Evolutionary conservation across 768 basidiomycete species (phyloP).

Genomic region (Serpula lacrymans): DNA sequence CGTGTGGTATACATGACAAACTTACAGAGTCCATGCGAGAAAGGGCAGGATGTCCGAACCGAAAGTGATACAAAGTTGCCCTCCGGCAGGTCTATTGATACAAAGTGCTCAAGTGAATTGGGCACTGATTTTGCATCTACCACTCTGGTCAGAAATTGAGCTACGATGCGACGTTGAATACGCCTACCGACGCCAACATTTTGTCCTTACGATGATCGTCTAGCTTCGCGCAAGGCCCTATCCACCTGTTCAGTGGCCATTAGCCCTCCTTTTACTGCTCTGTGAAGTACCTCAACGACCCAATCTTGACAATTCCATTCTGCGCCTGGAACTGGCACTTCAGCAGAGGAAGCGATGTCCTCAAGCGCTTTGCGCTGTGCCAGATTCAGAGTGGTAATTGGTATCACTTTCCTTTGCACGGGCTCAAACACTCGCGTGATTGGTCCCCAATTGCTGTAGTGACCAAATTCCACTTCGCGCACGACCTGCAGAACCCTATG

Average conservation of each 20-base stretch:
- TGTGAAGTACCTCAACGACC: constrained; percentile 18
- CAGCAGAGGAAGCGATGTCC: constrained; percentile 14
- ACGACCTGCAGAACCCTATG: constrained; percentile 19
- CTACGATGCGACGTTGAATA: no score
- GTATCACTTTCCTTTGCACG: no score
- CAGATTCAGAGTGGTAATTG: constrained; percentile 11
- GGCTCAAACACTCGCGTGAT: constrained; percentile 13
- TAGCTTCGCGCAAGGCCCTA: not conserved
- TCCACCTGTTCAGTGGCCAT: constrained; percentile 17
- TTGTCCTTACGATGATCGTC: no score
- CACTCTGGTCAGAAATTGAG: no score
- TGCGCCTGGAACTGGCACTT: constrained; percentile 21
- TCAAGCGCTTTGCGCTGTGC: constrained; percentile 18
- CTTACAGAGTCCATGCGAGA: no score
- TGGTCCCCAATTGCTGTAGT: constrained; percentile 27
- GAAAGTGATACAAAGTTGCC: no score
- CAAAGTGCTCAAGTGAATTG: no score
- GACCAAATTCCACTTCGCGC: constrained; percentile 12
- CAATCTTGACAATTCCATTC: constrained; percentile 31
- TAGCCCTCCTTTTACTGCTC: constrained; percentile 10
- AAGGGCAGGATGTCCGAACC: no score
- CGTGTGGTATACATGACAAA: no score
- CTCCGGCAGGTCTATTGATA: no score
- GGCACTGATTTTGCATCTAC: not conserved
- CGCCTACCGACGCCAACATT: no score